Evolutionary conservation across 441 rosid species (phyloP), one percentile per base, ranked within the genome.

Genomic region (Erodium chrysanthum): DNA sequence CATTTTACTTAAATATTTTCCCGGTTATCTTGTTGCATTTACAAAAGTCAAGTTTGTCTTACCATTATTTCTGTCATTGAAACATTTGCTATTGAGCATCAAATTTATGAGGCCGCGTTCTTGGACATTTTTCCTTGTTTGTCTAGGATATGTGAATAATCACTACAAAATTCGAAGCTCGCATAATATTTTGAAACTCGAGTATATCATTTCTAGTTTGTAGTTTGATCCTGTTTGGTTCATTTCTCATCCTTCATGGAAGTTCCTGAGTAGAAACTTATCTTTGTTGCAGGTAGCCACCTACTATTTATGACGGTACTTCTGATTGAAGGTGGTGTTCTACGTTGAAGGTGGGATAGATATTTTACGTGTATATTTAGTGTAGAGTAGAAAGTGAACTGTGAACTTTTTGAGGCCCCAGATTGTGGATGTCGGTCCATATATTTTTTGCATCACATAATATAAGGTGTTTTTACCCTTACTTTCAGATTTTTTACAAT

Each of bases 231-330:
- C 1, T 21, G 61, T 56, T 10, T 59, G 29, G 40, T 7, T 35
- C 7, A 9, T 35, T 35, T 58, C 63, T 22, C 15, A 21, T 59
- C 12, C 33, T 4, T 21, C 63, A 7, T 50, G 58, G 58, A 17
- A 15, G n/a, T 5, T 59, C 63, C 25, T 59, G 10, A 10, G 33
- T 22, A 21, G n/a, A 23, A 23, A 59, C 63, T 59, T 11, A 9
- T 59, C 31, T 59, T 59, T 59, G 63, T 59, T 59, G 63, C 63
- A 59, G 63, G 33, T 23, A 15, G 63, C 63, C 33, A 59, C 29
- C 63, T 59, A 9, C 29, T 23, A 59, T 23, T 4, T 59, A 59
- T 23, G 31, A 21, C 29, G 23, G 31, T 59, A 23, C 12, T 22
- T 22, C 63, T n/a, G 33, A 23, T 21, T 59, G 31, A 59, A 59